Conservation (phyloP, 2,329 filamentous ascomycete species). For the Davidsoniella neocaledoniae region DNA sequence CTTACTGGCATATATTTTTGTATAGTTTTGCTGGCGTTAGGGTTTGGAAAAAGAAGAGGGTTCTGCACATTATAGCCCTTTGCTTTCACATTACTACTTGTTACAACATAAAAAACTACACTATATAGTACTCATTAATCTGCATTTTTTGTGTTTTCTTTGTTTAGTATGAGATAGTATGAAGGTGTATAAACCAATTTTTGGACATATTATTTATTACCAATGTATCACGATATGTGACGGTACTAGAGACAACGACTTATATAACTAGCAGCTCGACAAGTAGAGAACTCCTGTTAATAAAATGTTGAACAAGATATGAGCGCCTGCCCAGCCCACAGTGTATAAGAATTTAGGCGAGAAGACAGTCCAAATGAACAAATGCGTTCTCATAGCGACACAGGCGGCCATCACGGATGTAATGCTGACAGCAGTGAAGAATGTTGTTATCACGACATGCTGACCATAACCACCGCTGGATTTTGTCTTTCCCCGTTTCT, state of each 20-base stretch:
- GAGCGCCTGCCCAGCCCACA: slow-evolving; percentile 80
- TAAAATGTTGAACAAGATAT: slow-evolving; percentile 54
- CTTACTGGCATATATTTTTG: slow-evolving; percentile 4
- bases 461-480: slow-evolving; percentile 20
- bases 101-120: too few relatives aligned
- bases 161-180: neutral
- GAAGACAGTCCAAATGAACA: slow-evolving; percentile 99
- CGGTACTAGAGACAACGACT: neutral
- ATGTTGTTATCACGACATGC: slow-evolving; percentile 49
- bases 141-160: neutral
- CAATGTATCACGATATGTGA: neutral
- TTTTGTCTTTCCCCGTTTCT: slow-evolving; percentile 7
- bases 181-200: neutral
- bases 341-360: slow-evolving; percentile 91
- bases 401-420: slow-evolving; percentile 78
- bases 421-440: slow-evolving; percentile 50
- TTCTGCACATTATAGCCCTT: slow-evolving; percentile 7
- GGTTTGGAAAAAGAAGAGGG: slow-evolving; percentile 13
- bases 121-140: too few relatives aligned
- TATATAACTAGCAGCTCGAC: neutral
- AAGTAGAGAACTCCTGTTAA: slow-evolving; percentile 39
- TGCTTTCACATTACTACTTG: slow-evolving; percentile 3
- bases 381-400: slow-evolving; percentile 63
- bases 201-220: neutral
- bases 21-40: slow-evolving; percentile 11